Base-by-base conservation (phyloP, 2,329 filamentous ascomycete species). In the Capronia coronata region DNA sequence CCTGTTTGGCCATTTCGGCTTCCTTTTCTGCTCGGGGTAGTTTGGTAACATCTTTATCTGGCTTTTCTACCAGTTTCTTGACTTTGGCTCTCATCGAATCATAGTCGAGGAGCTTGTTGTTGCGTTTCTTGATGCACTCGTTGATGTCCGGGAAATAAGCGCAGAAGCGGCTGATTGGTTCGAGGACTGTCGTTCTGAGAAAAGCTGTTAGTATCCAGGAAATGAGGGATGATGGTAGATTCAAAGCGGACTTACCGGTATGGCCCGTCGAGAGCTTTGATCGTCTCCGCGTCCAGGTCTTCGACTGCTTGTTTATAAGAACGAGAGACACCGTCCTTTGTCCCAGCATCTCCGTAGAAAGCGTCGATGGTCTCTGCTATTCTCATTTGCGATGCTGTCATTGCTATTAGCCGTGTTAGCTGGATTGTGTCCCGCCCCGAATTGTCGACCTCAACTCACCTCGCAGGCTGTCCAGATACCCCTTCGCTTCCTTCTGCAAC, bases 351-450 rank as follows among this genome's bases (percentile, higher is more conserved):
- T 48, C 93, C 93, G 72, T 98, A 98, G 70, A 98, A 98, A 34
- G 93, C 93, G 71, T 98, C 93, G 70, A 98, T 98, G 16, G 93
- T 98, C 70, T 98, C 93, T 58, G 93, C 93, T 68, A 98, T 97
- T 65, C 91, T 85, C 91, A 98, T 97, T 72, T 98, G 93, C 46
- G 90, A 96, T 45, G 93, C 91, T 13, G 93, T 98, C 93, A 98
- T 98, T 60, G 93, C 91, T 89, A 59, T 23, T 27, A n/a, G 19
- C 47, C 46, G 34, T 13, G 42, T 43, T 25, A 35, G 43, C 37
- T 29, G 19, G 21, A 41, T 14, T 19, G 10, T 27, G 9, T n/a
- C 30, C 39, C n/a, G n/a, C 22, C n/a, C 9, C 13, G n/a, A 18
- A 11, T 9, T 21, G 34, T 23, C 27, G 42, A 13, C 3, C n/a